A percentile compares a stretch with the other conserved stretches of the same genome.
These are phyloP conservation scores for Trichaptum fuscoviolaceum DNA, from an alignment of 768 basidiomycete species.

Conservation along the genomic window DNA sequence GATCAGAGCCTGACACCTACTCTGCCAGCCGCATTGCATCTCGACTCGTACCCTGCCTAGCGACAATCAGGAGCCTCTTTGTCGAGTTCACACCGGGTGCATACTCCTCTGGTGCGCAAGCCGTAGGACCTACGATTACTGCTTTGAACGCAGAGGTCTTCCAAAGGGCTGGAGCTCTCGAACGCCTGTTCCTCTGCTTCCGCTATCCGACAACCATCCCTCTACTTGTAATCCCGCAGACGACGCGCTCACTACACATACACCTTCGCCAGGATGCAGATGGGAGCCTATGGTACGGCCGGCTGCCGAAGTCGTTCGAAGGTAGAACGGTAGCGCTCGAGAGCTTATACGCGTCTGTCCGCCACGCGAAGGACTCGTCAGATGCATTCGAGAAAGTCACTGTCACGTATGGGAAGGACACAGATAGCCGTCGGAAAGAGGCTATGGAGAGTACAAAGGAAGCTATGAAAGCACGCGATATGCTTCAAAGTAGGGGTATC, in stretches of 20 bases:
- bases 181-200: neutral
- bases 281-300: neutral
- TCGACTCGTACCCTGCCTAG: neutral
- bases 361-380: neutral
- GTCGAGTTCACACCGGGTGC: neutral
- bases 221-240: neutral
- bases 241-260: neutral
- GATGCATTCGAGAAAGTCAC: neutral
- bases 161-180: neutral
- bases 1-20: neutral
- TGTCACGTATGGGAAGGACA: neutral
- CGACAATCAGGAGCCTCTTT: neutral
- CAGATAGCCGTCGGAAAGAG: neutral
- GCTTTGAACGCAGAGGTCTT: neutral
- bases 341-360: neutral
- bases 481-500: neutral
- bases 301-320: neutral
- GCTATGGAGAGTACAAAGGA: neutral
- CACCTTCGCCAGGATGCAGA: neutral
- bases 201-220: neutral
- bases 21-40: neutral
- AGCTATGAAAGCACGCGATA: neutral
- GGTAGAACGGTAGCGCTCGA: neutral
- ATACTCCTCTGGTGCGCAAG: neutral
- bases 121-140: neutral